A percentile compares a stretch with the other conserved stretches of the same genome.
phyloP scores from a whole-genome alignment of 371 early-diverging fungal genomes.

The Circinella minor region DNA sequence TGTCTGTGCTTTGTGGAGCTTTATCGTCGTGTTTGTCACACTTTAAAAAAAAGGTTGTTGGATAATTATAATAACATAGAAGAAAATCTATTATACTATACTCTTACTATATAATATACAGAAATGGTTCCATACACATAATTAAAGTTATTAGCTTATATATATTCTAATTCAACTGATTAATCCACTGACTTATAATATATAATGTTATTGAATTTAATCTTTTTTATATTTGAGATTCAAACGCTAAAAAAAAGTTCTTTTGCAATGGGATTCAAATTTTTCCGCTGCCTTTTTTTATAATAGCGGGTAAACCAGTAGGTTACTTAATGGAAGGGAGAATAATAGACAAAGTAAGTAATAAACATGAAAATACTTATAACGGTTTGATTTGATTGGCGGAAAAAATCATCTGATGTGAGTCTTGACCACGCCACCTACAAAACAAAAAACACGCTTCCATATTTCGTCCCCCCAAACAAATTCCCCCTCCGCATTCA shows the following conservation, averaged over 20 bases:
- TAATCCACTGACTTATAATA: too few relatives aligned
- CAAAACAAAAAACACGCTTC: background rate
- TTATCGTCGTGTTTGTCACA: constrained; percentile 1
- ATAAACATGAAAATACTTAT: background rate
- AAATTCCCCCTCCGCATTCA: background rate
- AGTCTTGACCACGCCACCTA: constrained; percentile 4
- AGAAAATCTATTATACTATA: too few relatives aligned
- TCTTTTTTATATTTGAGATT: too few relatives aligned
- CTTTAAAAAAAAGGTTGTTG: background rate
- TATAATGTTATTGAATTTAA: too few relatives aligned
- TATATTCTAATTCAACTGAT: too few relatives aligned
- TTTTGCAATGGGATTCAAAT: too few relatives aligned
- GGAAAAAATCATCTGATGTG: constrained; percentile 10
- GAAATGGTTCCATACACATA: too few relatives aligned
- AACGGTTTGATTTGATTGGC: background rate
- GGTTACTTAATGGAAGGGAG: background rate
- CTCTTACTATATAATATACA: too few relatives aligned
- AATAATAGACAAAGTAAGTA: background rate
- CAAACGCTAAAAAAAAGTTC: too few relatives aligned
- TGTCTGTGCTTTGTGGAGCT: constrained; percentile 11
- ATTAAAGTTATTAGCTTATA: too few relatives aligned
- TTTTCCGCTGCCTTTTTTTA: too few relatives aligned
- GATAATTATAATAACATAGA: too few relatives aligned
- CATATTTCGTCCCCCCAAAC: background rate
- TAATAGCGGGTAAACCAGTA: background rate